Percentiles rank a stretch among this genome's conserved stretches.
Evolutionary conservation across 768 basidiomycete genomes (phyloP).

Genomic region (Gloeostereum incarnatum): DNA sequence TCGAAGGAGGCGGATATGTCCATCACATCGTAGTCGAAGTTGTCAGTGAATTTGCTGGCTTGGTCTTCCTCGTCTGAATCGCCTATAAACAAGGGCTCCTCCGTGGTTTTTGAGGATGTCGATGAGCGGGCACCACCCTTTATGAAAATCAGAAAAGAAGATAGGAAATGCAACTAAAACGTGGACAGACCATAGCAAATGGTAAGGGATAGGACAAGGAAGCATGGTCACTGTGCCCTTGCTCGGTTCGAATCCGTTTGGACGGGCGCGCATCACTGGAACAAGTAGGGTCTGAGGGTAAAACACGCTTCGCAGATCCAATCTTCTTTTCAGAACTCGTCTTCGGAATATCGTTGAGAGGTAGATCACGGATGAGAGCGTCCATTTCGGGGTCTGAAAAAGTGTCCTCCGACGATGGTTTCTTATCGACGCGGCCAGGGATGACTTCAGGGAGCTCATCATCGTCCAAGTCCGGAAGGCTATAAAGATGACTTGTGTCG

Average conservation of each 20-base stretch:
- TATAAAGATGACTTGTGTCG: slow-evolving; percentile 12
- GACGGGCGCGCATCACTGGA: neutral
- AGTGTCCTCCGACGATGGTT: slow-evolving; percentile 20
- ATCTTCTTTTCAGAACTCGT: neutral
- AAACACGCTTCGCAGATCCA: neutral
- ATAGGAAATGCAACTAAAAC: too few species aligned
- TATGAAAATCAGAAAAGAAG: too few species aligned
- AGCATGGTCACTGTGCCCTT: too few species aligned
- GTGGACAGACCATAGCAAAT: too few species aligned
- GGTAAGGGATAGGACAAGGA: too few species aligned
- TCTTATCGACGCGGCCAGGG: slow-evolving; percentile 12
- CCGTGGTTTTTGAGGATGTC: too few species aligned
- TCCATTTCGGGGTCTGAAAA: slow-evolving; percentile 36
- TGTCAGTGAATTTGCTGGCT: too few species aligned
- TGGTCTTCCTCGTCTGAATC: neutral
- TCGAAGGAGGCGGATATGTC: too few species aligned
- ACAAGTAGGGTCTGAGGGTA: neutral
- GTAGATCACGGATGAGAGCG: slow-evolving; percentile 28
- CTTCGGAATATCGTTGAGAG: slow-evolving; percentile 6
- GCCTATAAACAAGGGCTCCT: neutral
- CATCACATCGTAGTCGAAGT: too few species aligned
- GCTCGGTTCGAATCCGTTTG: too few species aligned
- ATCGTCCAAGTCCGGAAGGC: slow-evolving; percentile 22
- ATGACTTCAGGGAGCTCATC: slow-evolving; percentile 36
- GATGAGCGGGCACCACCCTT: too few species aligned